Evolutionary conservation across 805 yeast genomes (phyloP), one percentile per base, ranked within the genome.

Genomic region (Starmerella bombicola): DNA sequence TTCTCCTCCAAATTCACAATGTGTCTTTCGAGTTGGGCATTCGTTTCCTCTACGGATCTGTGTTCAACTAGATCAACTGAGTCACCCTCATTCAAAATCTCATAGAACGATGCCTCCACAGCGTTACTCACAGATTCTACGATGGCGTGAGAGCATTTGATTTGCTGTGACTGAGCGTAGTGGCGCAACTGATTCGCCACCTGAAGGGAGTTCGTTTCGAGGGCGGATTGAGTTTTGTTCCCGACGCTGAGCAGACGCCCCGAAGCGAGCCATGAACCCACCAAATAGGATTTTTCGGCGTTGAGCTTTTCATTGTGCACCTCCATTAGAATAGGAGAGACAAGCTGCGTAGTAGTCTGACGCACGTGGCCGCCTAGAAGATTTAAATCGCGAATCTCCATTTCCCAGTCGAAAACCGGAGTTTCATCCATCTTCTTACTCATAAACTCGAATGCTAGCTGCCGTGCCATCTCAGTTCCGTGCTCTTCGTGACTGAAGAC

Each of bases 251-350:
- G n/a, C n/a, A n/a, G n/a, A n/a, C n/a, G n/a, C n/a, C n/a, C n/a
- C n/a, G 28, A 13, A 3, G 16, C 71, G 41, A 58, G 51, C 69
- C 68, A 67, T 9, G 57, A 43, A 46, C 73, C 72, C 21, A 64
- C 42, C 33, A 66, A 47, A 56, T 66, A 67, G 38, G 69, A 65
- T n/a, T 56, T 43, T 6, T 58, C 47, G 24, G 23, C n/a, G 20
- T 35, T 19, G 15, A 68, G 50, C 18, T 48, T 46, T n/a, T 60
- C 61, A 35, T 57, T 55, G n/a, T n/a, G n/a, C n/a, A n/a, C n/a
- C 38, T 67, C 67, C 18, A 37, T 32, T 10, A 57, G 45, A 3
- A 65, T 55, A 23, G 73, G 73, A 41, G 50, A 48, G 39, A 59
- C 56, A 18, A 60, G 40, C 52, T 65, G 64, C 35, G 45, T 46